Percentiles rank a stretch among this genome's conserved stretches.
Evolutionary conservation across 2,329 filamentous ascomycete species (phyloP).

Genomic region (Aspergillus udagawae): DNA sequence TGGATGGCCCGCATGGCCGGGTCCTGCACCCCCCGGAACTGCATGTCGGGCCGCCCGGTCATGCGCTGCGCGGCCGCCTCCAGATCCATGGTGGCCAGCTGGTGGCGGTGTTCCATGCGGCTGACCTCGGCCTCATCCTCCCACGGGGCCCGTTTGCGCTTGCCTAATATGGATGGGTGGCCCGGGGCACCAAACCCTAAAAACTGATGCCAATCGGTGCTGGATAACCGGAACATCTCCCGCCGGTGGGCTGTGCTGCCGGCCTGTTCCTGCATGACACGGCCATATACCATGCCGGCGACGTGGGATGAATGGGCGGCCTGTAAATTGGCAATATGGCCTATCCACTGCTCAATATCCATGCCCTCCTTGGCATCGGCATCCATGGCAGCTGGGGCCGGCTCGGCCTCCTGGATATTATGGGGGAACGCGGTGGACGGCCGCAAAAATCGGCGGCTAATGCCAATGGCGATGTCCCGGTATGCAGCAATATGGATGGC

Average conservation of each 20-base stretch:
- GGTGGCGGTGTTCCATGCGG: not conserved
- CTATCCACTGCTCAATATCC: slow-evolving; percentile 1
- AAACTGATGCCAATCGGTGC: too few relatives aligned
- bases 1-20: not conserved
- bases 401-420: not conserved
- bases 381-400: not conserved
- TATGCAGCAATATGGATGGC: not conserved
- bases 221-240: too few relatives aligned
- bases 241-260: too few relatives aligned
- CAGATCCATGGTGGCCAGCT: not conserved
- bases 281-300: too few relatives aligned
- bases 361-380: not conserved
- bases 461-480: slow-evolving; percentile 5
- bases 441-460: slow-evolving; percentile 6
- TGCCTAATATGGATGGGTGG: not conserved
- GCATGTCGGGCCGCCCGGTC: not conserved
- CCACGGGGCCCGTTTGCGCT: not conserved
- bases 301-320: not conserved
- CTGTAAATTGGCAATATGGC: slow-evolving; percentile 7
- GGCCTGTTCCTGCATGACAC: too few relatives aligned
- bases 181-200: too few relatives aligned
- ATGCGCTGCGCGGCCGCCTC: not conserved
- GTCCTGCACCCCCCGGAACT: not conserved
- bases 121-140: not conserved
- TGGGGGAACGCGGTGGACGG: slow-evolving; percentile 2